A percentile compares a stretch with the other conserved stretches of the same genome.
Evolutionary conservation across 2,329 filamentous ascomycete species (phyloP).

Genomic region (Aspergillus alliaceus): DNA sequence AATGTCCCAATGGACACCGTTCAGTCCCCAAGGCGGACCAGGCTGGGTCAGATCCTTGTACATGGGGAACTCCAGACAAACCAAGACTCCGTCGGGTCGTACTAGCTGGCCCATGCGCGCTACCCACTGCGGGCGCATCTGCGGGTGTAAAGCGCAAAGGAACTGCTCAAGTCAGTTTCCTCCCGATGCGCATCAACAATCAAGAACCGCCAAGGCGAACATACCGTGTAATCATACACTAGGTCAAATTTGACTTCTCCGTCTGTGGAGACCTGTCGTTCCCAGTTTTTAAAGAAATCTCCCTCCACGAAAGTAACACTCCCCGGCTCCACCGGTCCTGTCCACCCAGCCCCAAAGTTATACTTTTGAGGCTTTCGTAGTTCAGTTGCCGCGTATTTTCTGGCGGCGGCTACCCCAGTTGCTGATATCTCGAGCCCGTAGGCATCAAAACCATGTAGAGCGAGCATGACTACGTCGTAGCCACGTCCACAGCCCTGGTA

Average conservation of each 20-base stretch:
- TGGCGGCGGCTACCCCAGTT: slow-evolving; percentile 18
- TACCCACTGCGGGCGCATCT: slow-evolving; percentile 56
- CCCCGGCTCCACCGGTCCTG: neutral
- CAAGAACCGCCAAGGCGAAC: slow-evolving; percentile 13
- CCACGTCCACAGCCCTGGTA: slow-evolving; percentile 34
- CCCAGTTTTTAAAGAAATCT: slow-evolving; percentile 43
- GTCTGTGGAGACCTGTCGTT: neutral
- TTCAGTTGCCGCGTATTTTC: neutral
- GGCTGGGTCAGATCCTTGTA: slow-evolving; percentile 36
- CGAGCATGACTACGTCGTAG: slow-evolving; percentile 34
- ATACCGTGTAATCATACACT: slow-evolving; percentile 52
- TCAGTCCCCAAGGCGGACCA: slow-evolving; percentile 43
- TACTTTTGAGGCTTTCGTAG: neutral
- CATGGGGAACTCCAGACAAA: slow-evolving; percentile 53
- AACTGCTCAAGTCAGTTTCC: slow-evolving; percentile 47
- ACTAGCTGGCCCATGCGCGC: slow-evolving; percentile 54
- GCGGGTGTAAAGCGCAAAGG: slow-evolving; percentile 59
- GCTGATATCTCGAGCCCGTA: slow-evolving; percentile 31
- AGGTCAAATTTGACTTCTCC: slow-evolving; percentile 12
- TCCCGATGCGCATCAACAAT: neutral
- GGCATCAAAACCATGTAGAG: slow-evolving; percentile 32
- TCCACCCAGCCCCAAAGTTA: neutral
- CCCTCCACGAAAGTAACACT: slow-evolving; percentile 56
- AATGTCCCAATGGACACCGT: slow-evolving; percentile 37
- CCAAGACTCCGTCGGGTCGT: slow-evolving; percentile 50